Base-by-base conservation (phyloP, 768 basidiomycete species). In the Phlegmacium glaucopus region DNA sequence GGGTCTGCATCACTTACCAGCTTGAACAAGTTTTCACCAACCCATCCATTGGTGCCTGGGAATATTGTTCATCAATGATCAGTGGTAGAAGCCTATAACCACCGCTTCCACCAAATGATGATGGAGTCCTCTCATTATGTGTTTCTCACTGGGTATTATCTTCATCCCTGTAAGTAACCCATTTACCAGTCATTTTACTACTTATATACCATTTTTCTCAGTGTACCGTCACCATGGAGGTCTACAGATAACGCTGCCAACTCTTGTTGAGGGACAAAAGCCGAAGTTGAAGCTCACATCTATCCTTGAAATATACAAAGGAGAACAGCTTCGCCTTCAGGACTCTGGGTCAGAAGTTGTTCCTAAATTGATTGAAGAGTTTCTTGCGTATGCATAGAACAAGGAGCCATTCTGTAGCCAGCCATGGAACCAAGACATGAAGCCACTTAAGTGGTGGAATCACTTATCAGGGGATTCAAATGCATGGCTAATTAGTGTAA, bases 31-130 rank as follows among this genome's bases (percentile, higher is more conserved):
- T 62, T 3, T 44, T 64, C 6, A 46, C 41, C 17, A 51, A 49
- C 13, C 50, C 51, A 12, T 18, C 27, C 0, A 17, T 48, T 18
- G 53, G 45, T 11, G 8, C 57, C 6, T 18, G n/a, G n/a, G n/a
- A n/a, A n/a, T n/a, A n/a, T n/a, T n/a, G n/a, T 25, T 6, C 9
- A 25, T 0, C 45, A 44, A 17, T 50, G 53, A 2, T 18, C 29
- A 10, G 26, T 62, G 11, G 51, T 64, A 36, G 44, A 35, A n/a
- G 50, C 58, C 6, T 66, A 58, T 40, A 63, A 66, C 44, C 45
- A 48, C 9, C 55, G 59, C 13, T 66, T 63, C 35, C 39, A 60
- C 13, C 59, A 63, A 42, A 61, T 66, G 59, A 66, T 66, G 62
- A 58, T 41, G 0, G 63, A 66, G 32, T 62, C 62, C 3, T 61